Evolutionary conservation across 768 basidiomycete genomes (phyloP).

Genomic region (Filobasidium floriforme): DNA sequence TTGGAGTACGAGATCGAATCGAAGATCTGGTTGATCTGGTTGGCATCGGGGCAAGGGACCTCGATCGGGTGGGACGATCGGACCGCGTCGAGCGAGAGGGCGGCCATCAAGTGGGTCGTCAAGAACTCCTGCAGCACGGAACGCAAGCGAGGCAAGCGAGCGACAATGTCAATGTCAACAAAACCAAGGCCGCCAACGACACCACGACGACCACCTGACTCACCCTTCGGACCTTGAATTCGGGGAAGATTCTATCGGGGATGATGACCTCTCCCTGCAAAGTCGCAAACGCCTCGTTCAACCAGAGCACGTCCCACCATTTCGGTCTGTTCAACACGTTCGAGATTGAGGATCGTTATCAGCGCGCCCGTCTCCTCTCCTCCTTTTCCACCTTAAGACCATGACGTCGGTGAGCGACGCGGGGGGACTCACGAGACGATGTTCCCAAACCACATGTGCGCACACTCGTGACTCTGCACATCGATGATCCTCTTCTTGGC

Average conservation of each 20-base stretch:
- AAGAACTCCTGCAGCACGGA: conserved; percentile 55
- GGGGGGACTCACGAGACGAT: conserved; percentile 71
- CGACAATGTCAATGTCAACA: too few species aligned
- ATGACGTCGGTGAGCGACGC: conserved; percentile 65
- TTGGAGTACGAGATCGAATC: conserved; percentile 78
- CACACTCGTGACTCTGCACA: conserved; percentile 77
- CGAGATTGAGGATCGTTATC: too few species aligned
- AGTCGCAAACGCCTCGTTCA: conserved; percentile 67
- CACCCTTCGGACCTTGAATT: conserved; percentile 69
- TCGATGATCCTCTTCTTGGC: conserved; percentile 72
- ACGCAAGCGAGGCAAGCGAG: too few species aligned
- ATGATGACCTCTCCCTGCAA: conserved; percentile 86
- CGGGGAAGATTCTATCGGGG: conserved; percentile 59
- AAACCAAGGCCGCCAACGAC: too few species aligned
- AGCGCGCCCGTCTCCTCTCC: too few species aligned
- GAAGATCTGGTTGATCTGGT: conserved; percentile 81
- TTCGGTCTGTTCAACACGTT: too few species aligned
- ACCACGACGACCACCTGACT: too few species aligned
- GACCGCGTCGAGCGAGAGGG: conserved; percentile 74
- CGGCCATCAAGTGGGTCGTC: conserved; percentile 64
- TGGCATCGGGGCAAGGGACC: conserved; percentile 78
- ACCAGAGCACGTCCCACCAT: conserved; percentile 47
- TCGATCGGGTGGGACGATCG: conserved; percentile 87
- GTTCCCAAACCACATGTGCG: conserved; percentile 72
- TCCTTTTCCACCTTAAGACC: conserved; percentile 45